phyloP scores from a whole-genome alignment of 1,139 yeast genomes.

The Ogataea hybrid region DNA sequence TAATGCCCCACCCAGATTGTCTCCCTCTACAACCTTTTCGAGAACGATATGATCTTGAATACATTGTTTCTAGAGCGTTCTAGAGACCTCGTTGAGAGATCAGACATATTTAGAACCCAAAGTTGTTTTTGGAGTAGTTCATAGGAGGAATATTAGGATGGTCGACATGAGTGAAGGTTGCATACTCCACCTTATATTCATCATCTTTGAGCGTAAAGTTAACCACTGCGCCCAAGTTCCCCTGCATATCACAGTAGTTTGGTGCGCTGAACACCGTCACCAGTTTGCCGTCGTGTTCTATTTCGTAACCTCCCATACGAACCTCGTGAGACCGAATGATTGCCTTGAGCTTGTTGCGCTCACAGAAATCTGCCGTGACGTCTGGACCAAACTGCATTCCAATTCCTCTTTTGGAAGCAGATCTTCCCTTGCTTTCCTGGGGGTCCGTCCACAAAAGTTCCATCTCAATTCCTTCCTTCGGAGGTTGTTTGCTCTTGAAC shows the following conservation, averaged over 20 bases:
- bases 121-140: conserved; percentile 78
- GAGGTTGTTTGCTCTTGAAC: conserved; percentile 73
- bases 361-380: conserved; percentile 76
- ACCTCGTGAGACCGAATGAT: conserved; percentile 95
- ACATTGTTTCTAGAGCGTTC: conserved; percentile 7
- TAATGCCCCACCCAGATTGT: conserved; percentile 32
- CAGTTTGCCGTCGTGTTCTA: conserved; percentile 81
- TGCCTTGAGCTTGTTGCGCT: conserved; percentile 67
- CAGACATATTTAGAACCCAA: conserved; percentile 21
- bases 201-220: conserved; percentile 46
- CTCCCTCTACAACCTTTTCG: conserved; percentile 37
- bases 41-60: conserved; percentile 20
- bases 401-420: conserved; percentile 90
- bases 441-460: conserved; percentile 99
- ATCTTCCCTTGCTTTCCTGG: conserved; percentile 70
- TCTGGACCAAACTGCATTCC: conserved; percentile 98
- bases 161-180: conserved; percentile 73
- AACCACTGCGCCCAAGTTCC: conserved; percentile 87
- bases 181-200: conserved; percentile 53
- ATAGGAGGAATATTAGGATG: conserved; percentile 94
- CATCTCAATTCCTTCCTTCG: conserved; percentile 91
- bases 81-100: conserved; percentile 7
- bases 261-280: conserved; percentile 97
- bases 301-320: conserved; percentile 84
- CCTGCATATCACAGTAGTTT: conserved; percentile 90